A percentile compares a stretch with the other conserved stretches of the same genome.
Evolutionary conservation across 2,329 filamentous ascomycete species (phyloP).

Genomic region (Cylindrodendrum hubeiense): DNA sequence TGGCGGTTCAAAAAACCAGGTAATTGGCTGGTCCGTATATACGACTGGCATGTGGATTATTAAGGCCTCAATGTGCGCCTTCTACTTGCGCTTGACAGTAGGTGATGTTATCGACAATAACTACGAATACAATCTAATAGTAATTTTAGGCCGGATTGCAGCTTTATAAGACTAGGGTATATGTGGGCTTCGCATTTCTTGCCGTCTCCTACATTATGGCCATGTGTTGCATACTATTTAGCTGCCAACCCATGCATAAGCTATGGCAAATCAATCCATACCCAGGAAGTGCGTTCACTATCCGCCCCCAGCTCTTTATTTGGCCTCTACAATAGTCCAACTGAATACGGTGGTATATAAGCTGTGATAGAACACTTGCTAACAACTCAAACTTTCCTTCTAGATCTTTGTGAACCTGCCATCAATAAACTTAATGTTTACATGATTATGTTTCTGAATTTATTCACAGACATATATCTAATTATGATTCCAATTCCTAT

Average conservation of each 20-base stretch:
- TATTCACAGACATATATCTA: not conserved
- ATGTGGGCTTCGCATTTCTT: not conserved
- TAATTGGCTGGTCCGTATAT: constrained; percentile 10
- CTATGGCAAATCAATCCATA: not conserved
- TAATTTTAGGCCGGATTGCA: not conserved
- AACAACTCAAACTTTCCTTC: not conserved
- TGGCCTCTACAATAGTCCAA: not conserved
- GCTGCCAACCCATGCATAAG: not conserved
- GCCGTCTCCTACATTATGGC: not conserved
- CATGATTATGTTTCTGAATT: not conserved
- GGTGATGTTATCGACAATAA: not conserved
- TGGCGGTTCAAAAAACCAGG: constrained; percentile 14
- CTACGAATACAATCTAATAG: not conserved
- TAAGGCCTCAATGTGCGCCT: constrained; percentile 17
- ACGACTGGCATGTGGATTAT: constrained; percentile 12
- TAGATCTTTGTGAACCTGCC: not conserved
- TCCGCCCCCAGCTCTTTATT: not conserved
- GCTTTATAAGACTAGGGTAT: not conserved
- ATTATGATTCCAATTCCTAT: not conserved
- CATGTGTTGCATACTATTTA: not conserved
- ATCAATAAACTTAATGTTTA: not conserved
- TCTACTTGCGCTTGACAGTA: constrained; percentile 15
- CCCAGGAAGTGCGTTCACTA: not conserved
- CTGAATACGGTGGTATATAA: not conserved
- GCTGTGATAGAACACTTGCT: not conserved